Evolutionary conservation across 371 early-diverging fungal species (phyloP).

Genomic region (Cladochytrium tenue): DNA sequence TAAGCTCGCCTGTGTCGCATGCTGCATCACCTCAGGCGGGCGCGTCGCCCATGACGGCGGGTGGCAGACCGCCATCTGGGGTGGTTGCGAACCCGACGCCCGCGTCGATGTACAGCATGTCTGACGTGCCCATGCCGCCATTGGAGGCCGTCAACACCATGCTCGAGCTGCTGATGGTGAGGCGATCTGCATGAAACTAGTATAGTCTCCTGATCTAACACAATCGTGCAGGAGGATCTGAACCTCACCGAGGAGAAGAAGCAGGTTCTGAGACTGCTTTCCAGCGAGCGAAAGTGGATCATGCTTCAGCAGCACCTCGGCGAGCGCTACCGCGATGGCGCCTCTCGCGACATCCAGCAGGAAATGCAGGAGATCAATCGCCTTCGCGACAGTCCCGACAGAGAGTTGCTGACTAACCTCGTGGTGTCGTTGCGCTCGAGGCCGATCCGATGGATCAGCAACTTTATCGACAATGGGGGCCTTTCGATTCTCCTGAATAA

Average conservation of each 20-base stretch:
- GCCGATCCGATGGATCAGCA: slow-evolving; percentile 53
- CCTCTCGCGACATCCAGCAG: slow-evolving; percentile 29
- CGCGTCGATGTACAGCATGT: not conserved
- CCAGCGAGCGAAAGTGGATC: slow-evolving; percentile 54
- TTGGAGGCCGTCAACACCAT: slow-evolving; percentile 43
- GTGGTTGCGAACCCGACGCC: too few relatives aligned
- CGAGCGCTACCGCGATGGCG: slow-evolving; percentile 41
- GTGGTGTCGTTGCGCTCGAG: slow-evolving; percentile 46
- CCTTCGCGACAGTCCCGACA: slow-evolving; percentile 33
- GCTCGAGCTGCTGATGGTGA: slow-evolving; percentile 55
- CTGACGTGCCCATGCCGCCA: slow-evolving; percentile 34
- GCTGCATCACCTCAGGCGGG: too few relatives aligned
- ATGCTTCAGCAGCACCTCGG: slow-evolving; percentile 54
- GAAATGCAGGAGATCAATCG: slow-evolving; percentile 38
- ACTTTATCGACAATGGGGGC: slow-evolving; percentile 53
- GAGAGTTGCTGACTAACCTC: slow-evolving; percentile 38
- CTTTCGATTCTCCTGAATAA: slow-evolving; percentile 42
- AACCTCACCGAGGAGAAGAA: slow-evolving; percentile 55
- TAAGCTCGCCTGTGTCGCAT: too few relatives aligned
- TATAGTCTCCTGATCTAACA: too few relatives aligned
- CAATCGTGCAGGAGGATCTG: slow-evolving; percentile 49
- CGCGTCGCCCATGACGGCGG: too few relatives aligned
- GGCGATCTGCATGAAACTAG: too few relatives aligned
- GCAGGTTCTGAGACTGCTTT: slow-evolving; percentile 36
- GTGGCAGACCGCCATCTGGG: too few relatives aligned